These are phyloP conservation scores for Saccharomycopsis malanga DNA, from an alignment of 805 yeast genomes.

Conservation along the genomic window DNA sequence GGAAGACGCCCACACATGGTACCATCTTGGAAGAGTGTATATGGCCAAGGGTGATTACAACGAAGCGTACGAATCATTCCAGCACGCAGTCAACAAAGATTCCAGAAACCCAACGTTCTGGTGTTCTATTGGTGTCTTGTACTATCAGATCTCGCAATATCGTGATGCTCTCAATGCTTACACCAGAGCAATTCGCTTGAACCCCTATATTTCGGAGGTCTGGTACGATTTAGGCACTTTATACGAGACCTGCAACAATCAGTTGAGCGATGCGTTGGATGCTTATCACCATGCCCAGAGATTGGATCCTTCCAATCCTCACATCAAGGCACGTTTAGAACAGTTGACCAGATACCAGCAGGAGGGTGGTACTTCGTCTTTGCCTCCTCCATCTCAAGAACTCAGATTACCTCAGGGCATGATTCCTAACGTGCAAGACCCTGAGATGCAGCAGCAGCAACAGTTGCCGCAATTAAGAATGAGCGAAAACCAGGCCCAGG, in stretches of 20 bases:
- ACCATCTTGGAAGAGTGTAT: constrained; percentile 91
- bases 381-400: constrained; percentile 66
- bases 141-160: constrained; percentile 93
- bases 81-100: constrained; percentile 96
- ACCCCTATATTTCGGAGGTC: constrained; percentile 93
- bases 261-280: constrained; percentile 88
- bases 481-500: constrained; percentile 2
- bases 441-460: constrained; percentile 15
- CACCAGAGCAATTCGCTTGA: constrained; percentile 90
- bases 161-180: constrained; percentile 97
- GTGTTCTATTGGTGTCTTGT: constrained; percentile 93
- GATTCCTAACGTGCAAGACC: constrained; percentile 41
- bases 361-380: constrained; percentile 54
- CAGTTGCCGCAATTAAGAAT: constrained; percentile 16
- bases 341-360: constrained; percentile 70
- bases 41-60: constrained; percentile 94
- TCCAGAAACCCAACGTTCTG: constrained; percentile 97
- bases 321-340: constrained; percentile 86
- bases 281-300: constrained; percentile 96
- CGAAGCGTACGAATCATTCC: constrained; percentile 96
- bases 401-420: constrained; percentile 56
- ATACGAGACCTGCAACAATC: constrained; percentile 96
- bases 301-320: constrained; percentile 89
- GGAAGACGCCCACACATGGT: constrained; percentile 95
- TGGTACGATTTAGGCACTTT: constrained; percentile 98